Percentiles rank a stretch among this genome's conserved stretches.
Evolutionary conservation across 2,329 filamentous ascomycete genomes (phyloP).

Genomic region (Ophiostoma tasmaniense): DNA sequence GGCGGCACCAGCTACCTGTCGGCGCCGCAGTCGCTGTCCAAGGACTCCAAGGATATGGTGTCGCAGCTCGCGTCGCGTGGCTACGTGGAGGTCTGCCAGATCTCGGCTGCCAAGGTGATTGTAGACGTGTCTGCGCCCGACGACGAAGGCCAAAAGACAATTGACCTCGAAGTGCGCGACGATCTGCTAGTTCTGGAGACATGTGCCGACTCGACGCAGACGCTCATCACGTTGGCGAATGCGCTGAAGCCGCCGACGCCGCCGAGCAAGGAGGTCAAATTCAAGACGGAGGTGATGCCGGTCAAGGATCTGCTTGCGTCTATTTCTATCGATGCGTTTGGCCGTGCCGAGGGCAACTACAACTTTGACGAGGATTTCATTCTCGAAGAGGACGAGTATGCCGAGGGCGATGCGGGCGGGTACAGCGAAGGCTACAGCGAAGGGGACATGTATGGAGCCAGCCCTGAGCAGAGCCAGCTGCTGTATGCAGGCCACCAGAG

Average conservation of each 20-base stretch:
- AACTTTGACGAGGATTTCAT: slow-evolving; percentile 57
- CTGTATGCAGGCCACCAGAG: slow-evolving; percentile 6
- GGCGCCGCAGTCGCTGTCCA: slow-evolving; percentile 28
- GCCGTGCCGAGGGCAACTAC: slow-evolving; percentile 50
- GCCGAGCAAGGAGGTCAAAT: slow-evolving; percentile 75
- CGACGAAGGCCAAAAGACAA: slow-evolving; percentile 47
- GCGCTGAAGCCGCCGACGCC: slow-evolving; percentile 76
- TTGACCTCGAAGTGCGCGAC: slow-evolving; percentile 76
- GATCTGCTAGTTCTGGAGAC: slow-evolving; percentile 86
- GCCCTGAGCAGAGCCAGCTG: slow-evolving; percentile 8
- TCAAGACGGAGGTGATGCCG: slow-evolving; percentile 76
- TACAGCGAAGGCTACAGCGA: slow-evolving; percentile 24
- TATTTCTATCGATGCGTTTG: slow-evolving; percentile 78
- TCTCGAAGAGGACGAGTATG: slow-evolving; percentile 39
- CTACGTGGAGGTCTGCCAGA: slow-evolving; percentile 78
- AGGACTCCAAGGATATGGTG: slow-evolving; percentile 44
- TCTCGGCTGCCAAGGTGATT: slow-evolving; percentile 67
- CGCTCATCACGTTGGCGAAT: slow-evolving; percentile 69
- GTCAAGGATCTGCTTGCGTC: slow-evolving; percentile 84
- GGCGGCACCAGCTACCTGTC: slow-evolving; percentile 20
- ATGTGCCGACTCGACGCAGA: slow-evolving; percentile 94
- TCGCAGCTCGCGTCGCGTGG: slow-evolving; percentile 54
- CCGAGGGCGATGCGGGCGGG: slow-evolving; percentile 28
- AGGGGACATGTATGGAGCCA: slow-evolving; percentile 22
- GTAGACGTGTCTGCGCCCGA: slow-evolving; percentile 51